Percentiles rank a stretch among this genome's conserved stretches.
Conservation (phyloP, 129 eudicot species). For the Saposhnikovia divaricata region DNA sequence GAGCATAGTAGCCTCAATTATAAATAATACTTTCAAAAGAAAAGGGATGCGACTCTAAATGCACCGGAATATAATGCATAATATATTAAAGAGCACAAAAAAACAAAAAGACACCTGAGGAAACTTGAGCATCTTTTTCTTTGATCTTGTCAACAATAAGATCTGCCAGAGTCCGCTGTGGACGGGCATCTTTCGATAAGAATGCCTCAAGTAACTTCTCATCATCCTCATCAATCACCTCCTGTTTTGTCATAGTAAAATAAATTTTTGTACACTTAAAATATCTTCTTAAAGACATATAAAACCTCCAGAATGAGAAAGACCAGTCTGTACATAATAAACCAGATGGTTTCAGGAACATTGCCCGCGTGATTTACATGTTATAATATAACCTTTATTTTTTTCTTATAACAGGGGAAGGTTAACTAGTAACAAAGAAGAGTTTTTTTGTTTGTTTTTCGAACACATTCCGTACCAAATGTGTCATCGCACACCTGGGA, state of each 20-base stretch:
- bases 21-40: neutral
- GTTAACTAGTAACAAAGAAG: neutral
- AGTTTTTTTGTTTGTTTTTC: too few species aligned
- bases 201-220: constrained; percentile 77
- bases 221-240: constrained; percentile 67
- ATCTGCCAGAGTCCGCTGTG: constrained; percentile 65
- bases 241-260: constrained; percentile 23
- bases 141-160: constrained; percentile 58
- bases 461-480: neutral
- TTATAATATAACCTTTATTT: neutral
- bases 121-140: constrained; percentile 51
- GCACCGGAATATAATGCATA: neutral
- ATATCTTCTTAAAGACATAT: neutral
- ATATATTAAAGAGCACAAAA: neutral
- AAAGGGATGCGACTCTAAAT: neutral
- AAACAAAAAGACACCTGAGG: constrained; percentile 40
- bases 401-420: neutral
- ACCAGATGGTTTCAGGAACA: neutral
- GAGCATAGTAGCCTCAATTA: neutral
- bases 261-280: neutral
- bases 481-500: neutral
- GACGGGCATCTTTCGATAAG: constrained; percentile 47
- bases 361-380: neutral
- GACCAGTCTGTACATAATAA: neutral
- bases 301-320: neutral